phyloP scores from a whole-genome alignment of 2,329 filamentous ascomycete species.

The Trichoderma harzianum region DNA sequence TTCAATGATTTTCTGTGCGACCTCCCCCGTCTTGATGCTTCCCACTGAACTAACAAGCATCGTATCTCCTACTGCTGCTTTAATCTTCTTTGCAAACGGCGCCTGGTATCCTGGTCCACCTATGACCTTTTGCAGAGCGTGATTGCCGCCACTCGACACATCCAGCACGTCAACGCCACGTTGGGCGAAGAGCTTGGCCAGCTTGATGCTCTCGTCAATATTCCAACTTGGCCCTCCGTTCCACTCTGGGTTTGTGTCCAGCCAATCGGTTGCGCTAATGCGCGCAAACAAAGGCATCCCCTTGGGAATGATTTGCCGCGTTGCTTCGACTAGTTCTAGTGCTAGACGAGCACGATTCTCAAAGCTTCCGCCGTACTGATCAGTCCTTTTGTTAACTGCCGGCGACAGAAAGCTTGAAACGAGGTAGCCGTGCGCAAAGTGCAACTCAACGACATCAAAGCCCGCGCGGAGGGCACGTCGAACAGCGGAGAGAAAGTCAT shows the following conservation, averaged over 20 bases:
- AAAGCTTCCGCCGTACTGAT: slow-evolving; percentile 65
- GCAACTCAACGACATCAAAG: slow-evolving; percentile 66
- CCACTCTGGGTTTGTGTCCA: slow-evolving; percentile 56
- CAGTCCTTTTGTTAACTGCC: slow-evolving; percentile 64
- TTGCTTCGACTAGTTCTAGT: slow-evolving; percentile 63
- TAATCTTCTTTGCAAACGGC: slow-evolving; percentile 66
- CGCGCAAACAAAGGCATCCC: slow-evolving; percentile 70
- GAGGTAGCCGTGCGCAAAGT: slow-evolving; percentile 76
- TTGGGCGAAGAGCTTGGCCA: slow-evolving; percentile 62
- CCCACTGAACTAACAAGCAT: slow-evolving; percentile 47
- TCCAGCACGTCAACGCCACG: slow-evolving; percentile 73
- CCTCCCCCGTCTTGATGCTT: slow-evolving; percentile 42
- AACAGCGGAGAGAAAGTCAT: slow-evolving; percentile 53
- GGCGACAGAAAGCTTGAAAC: slow-evolving; percentile 67
- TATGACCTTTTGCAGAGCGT: slow-evolving; percentile 49
- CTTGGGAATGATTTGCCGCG: slow-evolving; percentile 60
- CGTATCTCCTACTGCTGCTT: slow-evolving; percentile 65
- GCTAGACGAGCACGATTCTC: slow-evolving; percentile 69
- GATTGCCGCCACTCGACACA: slow-evolving; percentile 64
- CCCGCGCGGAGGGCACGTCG: slow-evolving; percentile 60
- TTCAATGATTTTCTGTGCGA: slow-evolving; percentile 47
- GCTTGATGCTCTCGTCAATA: slow-evolving; percentile 56
- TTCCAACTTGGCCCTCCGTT: slow-evolving; percentile 59
- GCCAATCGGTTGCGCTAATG: slow-evolving; percentile 73
- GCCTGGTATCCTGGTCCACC: slow-evolving; percentile 66